These are phyloP conservation scores for Aegle marmelos DNA, from an alignment of 345 rosid genomes.

Conservation along the genomic window DNA sequence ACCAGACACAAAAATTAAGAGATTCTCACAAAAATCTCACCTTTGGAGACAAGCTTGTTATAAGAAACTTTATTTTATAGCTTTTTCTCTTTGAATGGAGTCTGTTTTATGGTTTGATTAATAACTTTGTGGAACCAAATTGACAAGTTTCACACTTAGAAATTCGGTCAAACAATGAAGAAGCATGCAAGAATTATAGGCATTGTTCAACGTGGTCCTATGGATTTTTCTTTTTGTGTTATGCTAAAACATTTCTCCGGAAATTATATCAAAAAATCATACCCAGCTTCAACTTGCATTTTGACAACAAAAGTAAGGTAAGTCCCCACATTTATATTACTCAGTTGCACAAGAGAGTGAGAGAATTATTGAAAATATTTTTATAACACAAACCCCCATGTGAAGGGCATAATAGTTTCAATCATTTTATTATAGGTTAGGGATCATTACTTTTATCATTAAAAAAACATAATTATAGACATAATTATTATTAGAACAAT, in stretches of 20 bases:
- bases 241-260: constrained; percentile 4
- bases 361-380: not conserved
- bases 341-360: constrained; percentile 1
- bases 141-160: not conserved
- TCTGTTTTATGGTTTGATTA: not conserved
- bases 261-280: constrained; percentile 12
- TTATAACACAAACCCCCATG: constrained; percentile 40
- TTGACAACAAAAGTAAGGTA: constrained; percentile 21
- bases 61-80: not conserved
- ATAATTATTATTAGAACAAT: constrained; percentile 24
- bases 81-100: too few relatives aligned
- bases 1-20: constrained; percentile 6
- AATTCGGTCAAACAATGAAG: constrained; percentile 19
- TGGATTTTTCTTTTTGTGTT: constrained; percentile 10
- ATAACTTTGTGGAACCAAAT: not conserved
- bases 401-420: constrained; percentile 39
- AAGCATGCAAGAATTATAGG: not conserved
- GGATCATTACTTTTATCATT: constrained; percentile 4
- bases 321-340: constrained; percentile 31
- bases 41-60: constrained; percentile 10
- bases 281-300: constrained; percentile 38
- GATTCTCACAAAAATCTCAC: constrained; percentile 1
- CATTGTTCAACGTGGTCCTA: constrained; percentile 10
- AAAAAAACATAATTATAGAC: constrained; percentile 8
- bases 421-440: constrained; percentile 23